Evolutionary conservation across 2,329 filamentous ascomycete species (phyloP), one percentile per base, ranked within the genome.

Genomic region (Exophiala alcalophila): DNA sequence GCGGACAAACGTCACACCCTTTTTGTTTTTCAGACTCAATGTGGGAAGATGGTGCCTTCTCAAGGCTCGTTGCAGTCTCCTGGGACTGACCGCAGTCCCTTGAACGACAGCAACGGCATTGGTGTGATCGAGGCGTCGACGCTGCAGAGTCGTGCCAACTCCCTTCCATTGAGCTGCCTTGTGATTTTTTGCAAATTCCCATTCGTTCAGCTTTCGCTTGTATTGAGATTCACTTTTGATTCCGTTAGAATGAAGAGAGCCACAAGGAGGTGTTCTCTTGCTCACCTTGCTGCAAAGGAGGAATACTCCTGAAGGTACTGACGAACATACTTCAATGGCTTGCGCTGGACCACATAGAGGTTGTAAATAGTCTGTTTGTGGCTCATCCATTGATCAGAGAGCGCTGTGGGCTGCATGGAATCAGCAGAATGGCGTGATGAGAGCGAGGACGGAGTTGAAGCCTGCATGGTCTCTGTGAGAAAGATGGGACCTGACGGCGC

Each of bases 161-260:
- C 18, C 35, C 14, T 26, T 25, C 20, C 35, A 45, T 10, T 20
- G 19, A 16, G 29, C 34, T n/a, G 29, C 23, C 24, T 45, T 45
- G 23, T 28, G 30, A 18, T 45, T 40, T 23, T 45, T 45, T n/a
- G 8, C 21, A 20, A 34, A 40, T 14, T 30, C 12, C 42, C 42
- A 45, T 35, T 39, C 15, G 18, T 30, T 40, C 11, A 45, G 23
- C 16, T 45, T 45, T 16, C 42, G 36, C 16, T 45, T 45, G 18
- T 45, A 40, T 15, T 40, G 42, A 9, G 21, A 19, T 18, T 28
- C 28, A 16, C 40, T 43, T 23, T 23, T 27, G 11, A 8, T 9
- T 25, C 11, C 20, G 14, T 38, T 16, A 18, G 28, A 18, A 16
- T 16, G 15, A 3, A n/a, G 16, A 29, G n/a, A n/a, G 19, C 9